These are phyloP conservation scores for Saturnispora saitoi DNA, from an alignment of 805 yeast genomes.

Conservation along the genomic window DNA sequence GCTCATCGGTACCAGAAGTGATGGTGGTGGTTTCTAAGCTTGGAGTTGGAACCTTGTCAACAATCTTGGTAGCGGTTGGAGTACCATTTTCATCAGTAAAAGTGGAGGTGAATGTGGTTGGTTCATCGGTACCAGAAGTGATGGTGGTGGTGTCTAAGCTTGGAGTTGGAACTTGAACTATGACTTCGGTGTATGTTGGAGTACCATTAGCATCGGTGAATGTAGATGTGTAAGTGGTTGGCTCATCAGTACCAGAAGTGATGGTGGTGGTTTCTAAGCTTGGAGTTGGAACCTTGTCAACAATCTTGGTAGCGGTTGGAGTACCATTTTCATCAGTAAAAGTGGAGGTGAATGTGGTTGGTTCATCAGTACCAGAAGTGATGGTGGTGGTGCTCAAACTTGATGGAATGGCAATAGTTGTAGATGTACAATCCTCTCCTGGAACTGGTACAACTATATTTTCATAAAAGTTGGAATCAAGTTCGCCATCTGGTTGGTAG, in stretches of 20 bases:
- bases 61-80: not conserved
- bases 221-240: too few relatives aligned
- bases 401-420: not conserved
- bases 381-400: not conserved
- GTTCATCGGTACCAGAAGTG: too few relatives aligned
- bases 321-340: not conserved
- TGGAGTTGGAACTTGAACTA: too few relatives aligned
- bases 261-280: not conserved
- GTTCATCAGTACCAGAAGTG: not conserved
- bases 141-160: too few relatives aligned
- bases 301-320: slow-evolving; percentile 4
- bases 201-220: too few relatives aligned
- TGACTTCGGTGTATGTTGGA: too few relatives aligned
- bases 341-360: not conserved
- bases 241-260: too few relatives aligned
- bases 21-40: slow-evolving; percentile 8
- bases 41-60: not conserved
- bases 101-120: not conserved
- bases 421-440: not conserved
- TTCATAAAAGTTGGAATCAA: not conserved
- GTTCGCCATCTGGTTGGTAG: not conserved
- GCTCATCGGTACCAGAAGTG: too few relatives aligned
- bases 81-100: not conserved
- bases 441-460: not conserved
- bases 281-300: not conserved